Conservation (phyloP, 805 yeast genomes). For the Zygotorulaspora florentina region DNA sequence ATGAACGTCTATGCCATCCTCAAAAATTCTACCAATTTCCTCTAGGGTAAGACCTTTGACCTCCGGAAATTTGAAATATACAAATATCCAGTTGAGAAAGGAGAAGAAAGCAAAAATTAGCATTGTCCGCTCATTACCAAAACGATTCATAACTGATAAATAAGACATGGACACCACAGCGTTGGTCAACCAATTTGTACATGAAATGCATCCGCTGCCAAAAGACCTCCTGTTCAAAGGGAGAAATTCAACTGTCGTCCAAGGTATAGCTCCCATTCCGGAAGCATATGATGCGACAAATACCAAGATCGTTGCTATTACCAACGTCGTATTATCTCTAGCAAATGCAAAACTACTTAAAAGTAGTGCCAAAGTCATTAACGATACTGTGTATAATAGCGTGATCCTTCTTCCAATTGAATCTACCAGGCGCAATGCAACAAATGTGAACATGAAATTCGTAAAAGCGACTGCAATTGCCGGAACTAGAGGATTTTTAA, state of each 20-base stretch:
- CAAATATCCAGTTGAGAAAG: conserved; percentile 38
- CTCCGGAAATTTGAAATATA: conserved; percentile 41
- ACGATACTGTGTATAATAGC: conserved; percentile 41
- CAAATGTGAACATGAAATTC: conserved; percentile 52
- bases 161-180: conserved; percentile 37
- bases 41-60: conserved; percentile 44
- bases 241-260: conserved; percentile 44
- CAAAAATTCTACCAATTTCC: conserved; percentile 39
- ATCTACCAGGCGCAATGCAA: conserved; percentile 49
- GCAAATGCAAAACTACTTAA: conserved; percentile 33
- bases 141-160: conserved; percentile 30
- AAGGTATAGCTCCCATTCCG: conserved; percentile 44
- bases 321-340: conserved; percentile 14
- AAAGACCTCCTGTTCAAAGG: conserved; percentile 41
- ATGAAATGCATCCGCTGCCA: conserved; percentile 42
- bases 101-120: conserved; percentile 35
- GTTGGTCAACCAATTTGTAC: conserved; percentile 43
- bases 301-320: conserved; percentile 33
- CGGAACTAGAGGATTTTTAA: conserved; percentile 51
- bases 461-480: conserved; percentile 52
- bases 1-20: conserved; percentile 39
- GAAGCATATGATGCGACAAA: conserved; percentile 43
- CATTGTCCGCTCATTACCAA: conserved; percentile 36
- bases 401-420: conserved; percentile 44
- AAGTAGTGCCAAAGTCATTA: conserved; percentile 38